Evolutionary conservation across 1,284 basidiomycete species (phyloP), one percentile per base, ranked within the genome.

Genomic region (Trichosporon asahii): DNA sequence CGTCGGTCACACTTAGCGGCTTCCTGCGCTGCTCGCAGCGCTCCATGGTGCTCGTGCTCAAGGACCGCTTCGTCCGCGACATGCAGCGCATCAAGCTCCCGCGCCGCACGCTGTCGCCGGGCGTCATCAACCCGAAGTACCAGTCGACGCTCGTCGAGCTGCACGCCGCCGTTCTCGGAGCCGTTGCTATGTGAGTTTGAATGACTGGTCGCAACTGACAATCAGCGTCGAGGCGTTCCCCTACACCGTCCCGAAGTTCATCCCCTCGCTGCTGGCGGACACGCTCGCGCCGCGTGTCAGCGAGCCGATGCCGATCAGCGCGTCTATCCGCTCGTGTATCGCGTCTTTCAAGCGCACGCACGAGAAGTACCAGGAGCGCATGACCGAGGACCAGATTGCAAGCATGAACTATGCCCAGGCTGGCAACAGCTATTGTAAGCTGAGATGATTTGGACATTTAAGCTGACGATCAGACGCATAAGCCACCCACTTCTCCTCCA

Each of bases 21-120:
- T 90, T 99, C 74, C 88, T 99, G 44, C 88, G 96, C 73, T 97
- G 94, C 79, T 96, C 94, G 12, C 94, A 98, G 81, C 88, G 95
- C 68, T 88, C 92, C 71, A 92, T 91, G 77, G 95, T 98, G 76
- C 85, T 92, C 65, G 90, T 91, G 5, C 85, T 98, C 75, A 94
- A 95, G 91, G 89, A 93, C 78, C 91, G 90, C 33, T 98, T 96
- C 82, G 84, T 92, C 64, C 76, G 85, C 83, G 74, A 90, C 68
- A 88, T 90, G 68, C 86, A 87, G 66, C 86, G 88, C 69, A 88
- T 88, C 27, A 88, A 86, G 72, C 84, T 97, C 37, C 94, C 94
- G 25, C 84, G 87, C 70, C 87, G 94, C 72, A 86, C 87, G 69
- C 89, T 91, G 75, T 76, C 77, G 23, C 84, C 79, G 44, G 86